phyloP scores from a whole-genome alignment of 208 protist species.

The Novymonas esmeraldas region DNA sequence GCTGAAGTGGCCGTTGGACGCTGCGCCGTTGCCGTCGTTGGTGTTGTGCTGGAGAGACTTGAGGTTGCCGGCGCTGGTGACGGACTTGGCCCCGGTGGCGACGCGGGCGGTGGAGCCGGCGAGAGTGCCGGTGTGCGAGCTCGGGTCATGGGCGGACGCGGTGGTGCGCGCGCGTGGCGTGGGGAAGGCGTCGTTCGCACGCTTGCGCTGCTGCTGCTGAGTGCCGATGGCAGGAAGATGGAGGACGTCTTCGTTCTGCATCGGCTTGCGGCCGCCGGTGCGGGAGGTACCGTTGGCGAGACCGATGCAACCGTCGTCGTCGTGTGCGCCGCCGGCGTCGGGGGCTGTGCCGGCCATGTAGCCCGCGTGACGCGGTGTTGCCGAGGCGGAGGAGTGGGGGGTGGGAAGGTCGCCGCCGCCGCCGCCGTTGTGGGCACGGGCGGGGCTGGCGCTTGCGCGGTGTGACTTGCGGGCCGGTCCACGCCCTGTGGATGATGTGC shows the following conservation, averaged over 20 bases:
- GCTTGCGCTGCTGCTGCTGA: neutral
- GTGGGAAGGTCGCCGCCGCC: neutral
- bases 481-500: neutral
- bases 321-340: conserved; percentile 2
- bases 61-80: conserved; percentile 25
- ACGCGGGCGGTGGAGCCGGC: neutral
- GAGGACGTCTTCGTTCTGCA: conserved; percentile 2
- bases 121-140: neutral
- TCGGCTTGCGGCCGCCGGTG: conserved; percentile 1
- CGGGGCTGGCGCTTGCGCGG: neutral
- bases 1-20: neutral
- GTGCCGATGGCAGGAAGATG: conserved; percentile 8
- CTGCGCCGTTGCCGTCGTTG: conserved; percentile 2
- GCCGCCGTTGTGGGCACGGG: neutral
- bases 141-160: conserved; percentile 6
- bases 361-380: neutral
- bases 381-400: neutral
- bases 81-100: conserved; percentile 11
- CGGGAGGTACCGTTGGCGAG: neutral
- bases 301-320: too few species aligned
- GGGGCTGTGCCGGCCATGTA: neutral
- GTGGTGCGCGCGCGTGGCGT: conserved; percentile 6
- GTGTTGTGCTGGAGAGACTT: conserved; percentile 8
- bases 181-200: neutral
- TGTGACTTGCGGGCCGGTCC: conserved; percentile 7